A percentile compares a stretch with the other conserved stretches of the same genome.
phyloP scores from a whole-genome alignment of 768 basidiomycete species.

The Hemileccinum rubropunctum region DNA sequence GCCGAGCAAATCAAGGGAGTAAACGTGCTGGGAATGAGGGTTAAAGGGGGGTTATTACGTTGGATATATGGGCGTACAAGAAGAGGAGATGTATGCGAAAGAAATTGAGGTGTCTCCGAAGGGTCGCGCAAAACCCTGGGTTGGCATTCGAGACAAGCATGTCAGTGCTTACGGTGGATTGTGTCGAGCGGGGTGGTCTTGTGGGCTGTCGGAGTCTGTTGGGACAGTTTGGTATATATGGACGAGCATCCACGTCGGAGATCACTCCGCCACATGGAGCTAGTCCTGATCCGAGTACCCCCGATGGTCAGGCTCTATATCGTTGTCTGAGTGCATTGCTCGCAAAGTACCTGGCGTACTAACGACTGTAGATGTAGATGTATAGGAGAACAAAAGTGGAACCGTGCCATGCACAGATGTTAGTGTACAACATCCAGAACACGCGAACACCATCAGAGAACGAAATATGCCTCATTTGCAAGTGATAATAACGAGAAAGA shows the following conservation, averaged over 20 bases:
- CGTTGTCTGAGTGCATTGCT: constrained; percentile 22
- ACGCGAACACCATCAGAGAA: constrained; percentile 25
- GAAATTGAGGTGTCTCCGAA: constrained; percentile 59
- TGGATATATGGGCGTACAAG: constrained; percentile 44
- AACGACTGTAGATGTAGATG: constrained; percentile 22
- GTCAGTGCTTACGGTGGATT: neutral
- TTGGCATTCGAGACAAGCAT: constrained; percentile 9
- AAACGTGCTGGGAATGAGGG: constrained; percentile 49
- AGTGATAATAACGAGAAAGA: constrained; percentile 3
- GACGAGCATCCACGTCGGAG: neutral
- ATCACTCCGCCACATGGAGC: neutral
- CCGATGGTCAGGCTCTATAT: neutral
- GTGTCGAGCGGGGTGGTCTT: neutral
- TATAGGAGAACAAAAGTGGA: constrained; percentile 14
- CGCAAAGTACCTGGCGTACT: constrained; percentile 21
- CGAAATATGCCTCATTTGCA: constrained; percentile 13
- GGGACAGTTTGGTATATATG: neutral
- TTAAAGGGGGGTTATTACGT: constrained; percentile 3
- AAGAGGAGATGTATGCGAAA: constrained; percentile 60
- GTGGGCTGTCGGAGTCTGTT: neutral
- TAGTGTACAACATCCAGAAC: constrained; percentile 29
- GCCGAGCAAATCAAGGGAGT: constrained; percentile 76
- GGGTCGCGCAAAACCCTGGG: constrained; percentile 16
- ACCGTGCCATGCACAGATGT: constrained; percentile 27
- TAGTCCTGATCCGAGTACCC: neutral